Evolutionary conservation across 495 filamentous ascomycete species (phyloP).

Genomic region (Penicillium flavigenum): DNA sequence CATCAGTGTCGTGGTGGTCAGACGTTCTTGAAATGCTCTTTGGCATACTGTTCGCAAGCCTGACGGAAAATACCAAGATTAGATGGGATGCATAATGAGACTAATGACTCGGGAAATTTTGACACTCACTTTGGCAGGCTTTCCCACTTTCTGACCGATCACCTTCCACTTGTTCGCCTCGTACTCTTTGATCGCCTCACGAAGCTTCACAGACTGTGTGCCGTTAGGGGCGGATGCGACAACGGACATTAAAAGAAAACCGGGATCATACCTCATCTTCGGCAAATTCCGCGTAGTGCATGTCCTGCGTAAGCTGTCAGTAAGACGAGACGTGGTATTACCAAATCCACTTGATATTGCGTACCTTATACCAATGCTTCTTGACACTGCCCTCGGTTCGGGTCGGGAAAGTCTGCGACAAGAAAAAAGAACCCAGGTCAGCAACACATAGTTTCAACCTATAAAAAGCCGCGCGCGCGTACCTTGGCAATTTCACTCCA

Average conservation of each 20-base stretch:
- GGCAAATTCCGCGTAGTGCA: constrained; percentile 99
- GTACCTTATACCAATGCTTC: constrained; percentile 99
- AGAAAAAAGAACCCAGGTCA: constrained; percentile 28
- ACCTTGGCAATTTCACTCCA: constrained; percentile 99
- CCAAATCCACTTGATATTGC: constrained; percentile 13
- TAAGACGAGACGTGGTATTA: constrained; percentile 9
- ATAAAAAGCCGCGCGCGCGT: constrained; percentile 3
- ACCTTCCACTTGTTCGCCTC: constrained; percentile 98
- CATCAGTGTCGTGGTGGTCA: constrained; percentile 39
- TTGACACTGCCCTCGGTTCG: constrained; percentile 97
- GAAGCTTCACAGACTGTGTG: constrained; percentile 72
- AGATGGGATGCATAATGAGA: constrained; percentile 14
- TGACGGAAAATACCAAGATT: constrained; percentile 31
- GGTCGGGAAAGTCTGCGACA: constrained; percentile 75
- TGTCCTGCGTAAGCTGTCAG: constrained; percentile 62
- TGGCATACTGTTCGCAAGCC: constrained; percentile 98
- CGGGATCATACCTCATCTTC: constrained; percentile 81
- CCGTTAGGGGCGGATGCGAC: constrained; percentile 31
- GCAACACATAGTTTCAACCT: constrained; percentile 7
- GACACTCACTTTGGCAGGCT: constrained; percentile 82
- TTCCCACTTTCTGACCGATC: constrained; percentile 93
- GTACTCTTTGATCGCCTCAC: constrained; percentile 97
- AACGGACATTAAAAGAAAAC: constrained; percentile 3
- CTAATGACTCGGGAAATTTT: constrained; percentile 1
- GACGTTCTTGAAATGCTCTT: constrained; percentile 80